Percentiles rank a stretch among this genome's conserved stretches.
Conservation (phyloP, 768 basidiomycete species). For the Termitomyces titanicus region DNA sequence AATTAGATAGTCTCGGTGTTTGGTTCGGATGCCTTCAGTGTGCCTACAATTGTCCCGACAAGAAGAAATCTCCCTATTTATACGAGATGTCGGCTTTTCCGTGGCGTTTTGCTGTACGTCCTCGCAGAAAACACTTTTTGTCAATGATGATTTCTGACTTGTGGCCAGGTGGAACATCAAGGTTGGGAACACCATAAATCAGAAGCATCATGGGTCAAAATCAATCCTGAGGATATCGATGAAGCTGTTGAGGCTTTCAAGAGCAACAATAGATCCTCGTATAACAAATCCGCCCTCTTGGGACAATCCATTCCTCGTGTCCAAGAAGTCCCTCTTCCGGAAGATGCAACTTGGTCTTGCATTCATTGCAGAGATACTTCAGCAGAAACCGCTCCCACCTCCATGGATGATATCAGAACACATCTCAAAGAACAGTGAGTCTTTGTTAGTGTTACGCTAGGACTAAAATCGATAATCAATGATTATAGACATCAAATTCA, state of each 20-base stretch:
- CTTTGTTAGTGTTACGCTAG: neutral
- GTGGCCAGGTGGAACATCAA: slow-evolving; percentile 5
- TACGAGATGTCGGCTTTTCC: too few species aligned
- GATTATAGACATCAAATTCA: slow-evolving; percentile 20
- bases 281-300: neutral
- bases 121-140: neutral
- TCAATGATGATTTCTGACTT: neutral
- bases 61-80: too few species aligned
- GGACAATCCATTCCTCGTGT: neutral
- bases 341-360: slow-evolving; percentile 27
- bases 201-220: neutral
- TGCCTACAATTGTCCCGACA: too few species aligned
- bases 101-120: neutral
- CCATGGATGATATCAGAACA: neutral
- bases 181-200: neutral
- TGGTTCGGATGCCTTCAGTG: too few species aligned
- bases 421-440: slow-evolving; percentile 18
- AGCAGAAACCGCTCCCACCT: slow-evolving; percentile 27
- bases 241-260: neutral
- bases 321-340: neutral
- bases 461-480: too few species aligned
- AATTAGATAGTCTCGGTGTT: too few species aligned
- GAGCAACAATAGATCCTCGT: neutral
- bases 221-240: neutral
- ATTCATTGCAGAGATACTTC: slow-evolving; percentile 39